Evolutionary conservation across 1,284 basidiomycete species (phyloP), one percentile per base, ranked within the genome.

Genomic region (Marasmius fiardii): DNA sequence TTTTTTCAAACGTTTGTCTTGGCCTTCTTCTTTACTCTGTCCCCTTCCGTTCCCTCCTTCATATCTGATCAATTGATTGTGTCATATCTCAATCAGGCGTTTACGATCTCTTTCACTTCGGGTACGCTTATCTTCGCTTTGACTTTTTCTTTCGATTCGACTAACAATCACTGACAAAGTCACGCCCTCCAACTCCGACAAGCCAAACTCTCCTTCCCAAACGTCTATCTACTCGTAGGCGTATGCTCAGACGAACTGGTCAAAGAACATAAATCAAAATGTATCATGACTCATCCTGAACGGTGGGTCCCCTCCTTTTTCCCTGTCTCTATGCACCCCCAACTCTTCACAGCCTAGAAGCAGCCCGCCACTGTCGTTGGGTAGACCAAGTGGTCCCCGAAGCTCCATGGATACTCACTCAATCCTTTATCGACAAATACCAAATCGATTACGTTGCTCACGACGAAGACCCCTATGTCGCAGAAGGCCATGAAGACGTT

Each of bases 381-480:
- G 95, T 95, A 0, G 95, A 99, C 71, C 91, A 98, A 71, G 89
- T 99, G 50, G 77, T 97, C 18, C 84, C 93, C n/a, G 92, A 95
- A 53, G 93, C 91, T 3, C 96, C 97, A 1, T 98, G 96, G 97
- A 79, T 93, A 39, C 80, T 98, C 57, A 86, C 90, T 63, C 80
- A 88, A 59, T 86, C 79, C 1, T 97, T 97, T 66, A 65, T 98
- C 44, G 82, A 92, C 53, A 87, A 88, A 67, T 85, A 90, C 69
- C 71, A 88, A 69, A 95, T 99, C 60, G 96, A 99, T 70, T 99
- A 98, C 67, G 91, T 99, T 49, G 95, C 96, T 1, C 96, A 98
- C 66, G 95, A 98, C 65, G 93, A 96, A 67, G 83, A 83, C 54
- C 91, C 93, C 0, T 97, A 97, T 64, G 82, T 81, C 6, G 74